Evolutionary conservation across 805 yeast genomes (phyloP), one percentile per base, ranked within the genome.

Genomic region (Candida arabinofermentans): DNA sequence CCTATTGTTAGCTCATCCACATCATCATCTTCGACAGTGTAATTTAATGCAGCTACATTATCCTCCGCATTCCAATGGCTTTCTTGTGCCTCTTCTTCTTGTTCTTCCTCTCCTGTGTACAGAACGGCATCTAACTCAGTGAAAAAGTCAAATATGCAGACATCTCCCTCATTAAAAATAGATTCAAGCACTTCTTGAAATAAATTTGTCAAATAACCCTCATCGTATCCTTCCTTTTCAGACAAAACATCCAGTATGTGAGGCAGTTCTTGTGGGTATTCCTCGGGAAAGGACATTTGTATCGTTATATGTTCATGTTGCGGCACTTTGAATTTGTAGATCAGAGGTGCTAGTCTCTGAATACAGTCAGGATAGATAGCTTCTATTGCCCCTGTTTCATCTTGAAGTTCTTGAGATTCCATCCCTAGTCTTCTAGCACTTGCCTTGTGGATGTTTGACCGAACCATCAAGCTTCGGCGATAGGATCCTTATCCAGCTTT

Each of bases 351-450:
- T 7, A 72, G 39, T 21, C 51, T 53, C 3, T 64, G 61, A 27
- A 79, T 58, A 31, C 78, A 70, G 13, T 72, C 85, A 1, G 96
- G 96, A 56, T 79, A 91, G 10, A 93, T 91, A 3, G 96, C 93
- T 42, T 86, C 84, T 9, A 91, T 79, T 10, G 96, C 91, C 30
- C 76, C 80, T 16, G 87, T 62, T 56, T 91, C 99, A 41, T 87
- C 93, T 17, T 57, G 57, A 6, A 84, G 64, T 26, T 81, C 84
- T 45, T 75, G 75, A 1, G 66, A 58, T n/a, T 55, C 62, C 41
- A 50, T 53, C 21, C 37, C 33, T 16, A 12, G 14, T 7, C 19
- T 22, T n/a, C 5, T 13, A 3, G 14, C 12, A 2, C 13, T 24
- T 13, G 14, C 18, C 12, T 31, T 18, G 3, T n/a, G 12, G 10